Conservation (phyloP, 1,284 basidiomycete genomes). For the Athelia sp. region DNA sequence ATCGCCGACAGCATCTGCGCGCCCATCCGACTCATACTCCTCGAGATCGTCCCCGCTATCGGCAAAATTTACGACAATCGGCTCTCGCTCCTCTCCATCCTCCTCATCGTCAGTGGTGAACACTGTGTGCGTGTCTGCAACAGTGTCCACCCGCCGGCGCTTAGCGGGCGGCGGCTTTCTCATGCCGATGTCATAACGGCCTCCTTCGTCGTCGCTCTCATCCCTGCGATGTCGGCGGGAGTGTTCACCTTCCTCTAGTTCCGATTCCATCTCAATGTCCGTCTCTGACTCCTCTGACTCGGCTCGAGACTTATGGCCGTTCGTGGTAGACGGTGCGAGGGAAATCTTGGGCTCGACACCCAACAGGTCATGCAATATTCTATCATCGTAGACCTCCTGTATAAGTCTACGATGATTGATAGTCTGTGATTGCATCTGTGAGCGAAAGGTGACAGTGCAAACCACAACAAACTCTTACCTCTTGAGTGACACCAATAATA, state of each 20-base stretch:
- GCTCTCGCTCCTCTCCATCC: slow-evolving; percentile 3
- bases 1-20: neutral
- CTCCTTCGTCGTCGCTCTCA: slow-evolving; percentile 45
- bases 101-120: slow-evolving; percentile 42
- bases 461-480: slow-evolving; percentile 43
- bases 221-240: neutral
- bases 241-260: slow-evolving; percentile 13
- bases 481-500: slow-evolving; percentile 79
- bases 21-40: slow-evolving; percentile 8
- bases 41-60: slow-evolving; percentile 6
- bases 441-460: slow-evolving; percentile 7
- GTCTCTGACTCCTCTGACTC: too few relatives aligned
- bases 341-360: slow-evolving; percentile 36
- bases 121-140: slow-evolving; percentile 35
- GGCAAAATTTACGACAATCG: slow-evolving; percentile 5
- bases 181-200: slow-evolving; percentile 44
- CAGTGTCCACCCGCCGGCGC: slow-evolving; percentile 34
- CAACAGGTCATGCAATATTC: slow-evolving; percentile 57
- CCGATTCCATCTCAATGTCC: slow-evolving; percentile 33
- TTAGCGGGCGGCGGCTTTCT: slow-evolving; percentile 40
- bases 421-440: slow-evolving; percentile 37
- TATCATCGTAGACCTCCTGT: slow-evolving; percentile 63
- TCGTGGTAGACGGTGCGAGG: slow-evolving; percentile 16
- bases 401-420: slow-evolving; percentile 68
- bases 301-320: too few relatives aligned